Base-by-base conservation (phyloP, 2,329 filamentous ascomycete genomes). In the Aspergillus fijiensis region DNA sequence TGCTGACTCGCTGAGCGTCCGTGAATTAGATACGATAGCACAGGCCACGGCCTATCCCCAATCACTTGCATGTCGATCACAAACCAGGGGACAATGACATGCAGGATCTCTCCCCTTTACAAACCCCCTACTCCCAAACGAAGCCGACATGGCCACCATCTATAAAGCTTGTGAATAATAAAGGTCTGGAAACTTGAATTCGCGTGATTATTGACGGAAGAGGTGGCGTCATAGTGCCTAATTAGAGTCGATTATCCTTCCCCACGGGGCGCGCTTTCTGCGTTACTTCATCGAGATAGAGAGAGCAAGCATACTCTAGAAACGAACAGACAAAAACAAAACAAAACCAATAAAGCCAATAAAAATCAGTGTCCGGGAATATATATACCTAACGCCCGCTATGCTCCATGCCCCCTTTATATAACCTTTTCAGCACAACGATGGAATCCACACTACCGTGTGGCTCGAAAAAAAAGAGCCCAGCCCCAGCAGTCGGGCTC, bases 381-480 rank as follows among this genome's bases (percentile, higher is more conserved):
- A 25, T 49, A 27, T 52, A 50, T 49, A 25, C 52, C 12, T 47
- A 59, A 62, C 57, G 57, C 60, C 60, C 51, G 54, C 50, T 56
- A 62, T 62, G 60, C 60, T 57, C 48, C 42, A 48, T 52, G 51
- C 51, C 45, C 45, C 45, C 45, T 29, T 10, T 52, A 45, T 58
- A 27, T 16, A 45, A 45, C 16, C 39, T 45, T 45, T 45, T 45
- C 33, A 16, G 16, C 39, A 45, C 14, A 19, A 45, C 39, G 5
- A n/a, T 19, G 39, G 16, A n/a, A 9, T 45, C 23, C 23, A 19
- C 6, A 45, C 14, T 7, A 45, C 39, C 6, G 14, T 14, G 5
- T 45, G n/a, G 5, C 39, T 45, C 39, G 16, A 16, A 45, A 45
- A 29, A 29, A 9, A 23, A 42, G 35, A 42, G 35, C 35, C 14